These are phyloP conservation scores for Nicotiana benthamiana DNA, from an alignment of 257 asterid genomes.

Conservation along the genomic window DNA sequence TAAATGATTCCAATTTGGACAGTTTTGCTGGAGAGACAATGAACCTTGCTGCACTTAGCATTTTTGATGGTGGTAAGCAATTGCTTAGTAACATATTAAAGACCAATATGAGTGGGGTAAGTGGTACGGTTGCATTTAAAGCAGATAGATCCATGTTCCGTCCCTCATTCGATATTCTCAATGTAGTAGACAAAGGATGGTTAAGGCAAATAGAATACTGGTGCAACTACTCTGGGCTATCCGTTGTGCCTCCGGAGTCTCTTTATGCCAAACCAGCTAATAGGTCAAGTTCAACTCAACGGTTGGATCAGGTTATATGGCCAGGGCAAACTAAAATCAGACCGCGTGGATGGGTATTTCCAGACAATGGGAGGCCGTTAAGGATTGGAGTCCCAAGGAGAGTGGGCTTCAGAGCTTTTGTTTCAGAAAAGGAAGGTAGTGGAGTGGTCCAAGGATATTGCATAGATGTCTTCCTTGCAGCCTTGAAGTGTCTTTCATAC, in stretches of 20 bases:
- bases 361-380: conserved; percentile 47
- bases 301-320: conserved; percentile 43
- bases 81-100: conserved; percentile 39
- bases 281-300: conserved; percentile 51
- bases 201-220: conserved; percentile 63
- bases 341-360: conserved; percentile 88
- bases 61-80: conserved; percentile 51
- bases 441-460: conserved; percentile 46
- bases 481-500: conserved; percentile 56
- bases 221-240: conserved; percentile 75
- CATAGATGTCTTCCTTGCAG: conserved; percentile 70
- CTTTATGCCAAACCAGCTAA: conserved; percentile 42
- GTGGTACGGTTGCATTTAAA: conserved; percentile 48
- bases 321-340: conserved; percentile 47
- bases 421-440: conserved; percentile 28
- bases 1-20: conserved; percentile 34
- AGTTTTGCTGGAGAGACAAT: conserved; percentile 28
- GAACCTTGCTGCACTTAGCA: conserved; percentile 54
- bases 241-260: conserved; percentile 54
- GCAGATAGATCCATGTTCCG: conserved; percentile 32
- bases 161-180: conserved; percentile 68
- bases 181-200: conserved; percentile 40
- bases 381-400: conserved; percentile 71
- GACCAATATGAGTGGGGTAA: conserved; percentile 58
- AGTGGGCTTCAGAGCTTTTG: conserved; percentile 55